Conservation (phyloP, 2,329 filamentous ascomycete species). For the Emmonsiellopsis sp. region DNA sequence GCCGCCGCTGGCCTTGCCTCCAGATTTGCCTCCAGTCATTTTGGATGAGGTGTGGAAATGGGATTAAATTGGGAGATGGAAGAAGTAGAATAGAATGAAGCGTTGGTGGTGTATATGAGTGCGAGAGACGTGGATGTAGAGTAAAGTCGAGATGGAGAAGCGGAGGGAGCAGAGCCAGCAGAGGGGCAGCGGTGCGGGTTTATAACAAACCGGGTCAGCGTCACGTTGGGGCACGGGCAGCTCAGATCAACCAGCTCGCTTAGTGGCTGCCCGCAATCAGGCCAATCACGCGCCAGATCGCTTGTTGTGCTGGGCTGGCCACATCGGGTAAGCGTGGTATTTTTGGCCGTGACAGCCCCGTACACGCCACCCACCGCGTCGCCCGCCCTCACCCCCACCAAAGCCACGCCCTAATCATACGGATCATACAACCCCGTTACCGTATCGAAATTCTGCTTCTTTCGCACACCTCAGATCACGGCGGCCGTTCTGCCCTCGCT, state of each 20-base stretch:
- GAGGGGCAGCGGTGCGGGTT: constrained; percentile 30
- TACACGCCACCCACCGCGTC: constrained; percentile 3
- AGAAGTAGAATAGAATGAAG: constrained; percentile 14
- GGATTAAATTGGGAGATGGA: constrained; percentile 15
- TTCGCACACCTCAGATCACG: constrained; percentile 38
- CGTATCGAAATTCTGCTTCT: constrained; percentile 39
- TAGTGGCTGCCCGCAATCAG: constrained; percentile 26
- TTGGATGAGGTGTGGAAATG: constrained; percentile 49
- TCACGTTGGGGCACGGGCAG: constrained; percentile 34
- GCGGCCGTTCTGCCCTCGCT: constrained; percentile 22
- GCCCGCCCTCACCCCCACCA: background rate
- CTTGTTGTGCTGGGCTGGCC: constrained; percentile 8
- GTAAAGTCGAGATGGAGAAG: too few species aligned
- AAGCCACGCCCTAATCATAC: constrained; percentile 30
- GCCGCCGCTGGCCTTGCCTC: constrained; percentile 97
- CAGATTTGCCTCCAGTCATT: constrained; percentile 99
- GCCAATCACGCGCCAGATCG: constrained; percentile 35
- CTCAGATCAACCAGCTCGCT: constrained; percentile 35
- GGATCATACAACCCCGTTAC: constrained; percentile 34
- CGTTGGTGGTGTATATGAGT: constrained; percentile 9
- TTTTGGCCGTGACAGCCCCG: background rate
- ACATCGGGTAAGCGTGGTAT: constrained; percentile 7
- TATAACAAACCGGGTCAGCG: constrained; percentile 35
- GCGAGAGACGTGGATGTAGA: constrained; percentile 19
- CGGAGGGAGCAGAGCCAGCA: constrained; percentile 20